phyloP scores from a whole-genome alignment of 2,329 filamentous ascomycete species.

The Cyphellophora europaea region DNA sequence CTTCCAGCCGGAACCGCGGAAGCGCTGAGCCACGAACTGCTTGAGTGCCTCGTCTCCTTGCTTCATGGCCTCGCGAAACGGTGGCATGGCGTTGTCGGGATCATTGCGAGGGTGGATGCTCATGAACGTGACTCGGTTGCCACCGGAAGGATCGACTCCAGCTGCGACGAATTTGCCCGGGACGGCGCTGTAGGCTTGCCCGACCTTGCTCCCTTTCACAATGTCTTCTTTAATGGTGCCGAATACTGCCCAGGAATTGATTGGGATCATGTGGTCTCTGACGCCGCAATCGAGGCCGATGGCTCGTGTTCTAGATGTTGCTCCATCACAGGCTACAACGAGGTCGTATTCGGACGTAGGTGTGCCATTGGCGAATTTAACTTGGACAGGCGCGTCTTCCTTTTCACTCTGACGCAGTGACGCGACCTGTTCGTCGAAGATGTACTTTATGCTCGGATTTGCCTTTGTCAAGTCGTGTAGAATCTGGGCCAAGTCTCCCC shows the following conservation, averaged over 20 bases:
- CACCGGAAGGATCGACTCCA: constrained; percentile 25
- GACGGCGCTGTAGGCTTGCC: constrained; percentile 26
- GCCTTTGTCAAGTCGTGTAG: constrained; percentile 28
- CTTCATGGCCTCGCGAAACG: constrained; percentile 32
- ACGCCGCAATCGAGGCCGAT: constrained; percentile 32
- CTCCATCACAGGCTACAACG: constrained; percentile 40
- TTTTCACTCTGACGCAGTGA: constrained; percentile 24
- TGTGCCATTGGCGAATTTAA: constrained; percentile 30
- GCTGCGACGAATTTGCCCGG: constrained; percentile 30
- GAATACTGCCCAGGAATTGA: constrained; percentile 33
- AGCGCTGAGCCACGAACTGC: constrained; percentile 20
- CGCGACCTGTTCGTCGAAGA: constrained; percentile 29
- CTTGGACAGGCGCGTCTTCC: constrained; percentile 25
- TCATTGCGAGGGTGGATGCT: constrained; percentile 19
- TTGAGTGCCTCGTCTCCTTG: constrained; percentile 28
- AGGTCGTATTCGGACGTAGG: constrained; percentile 34
- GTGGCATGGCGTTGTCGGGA: too few relatives aligned
- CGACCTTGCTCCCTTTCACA: constrained; percentile 28
- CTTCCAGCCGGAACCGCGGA: constrained; percentile 25
- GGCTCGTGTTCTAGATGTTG: constrained; percentile 37
- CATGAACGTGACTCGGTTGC: constrained; percentile 27
- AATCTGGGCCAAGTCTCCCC: constrained; percentile 25
- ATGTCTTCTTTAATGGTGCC: constrained; percentile 33
- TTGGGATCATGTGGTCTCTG: constrained; percentile 28
- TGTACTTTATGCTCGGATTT: constrained; percentile 27